A percentile compares a stretch with the other conserved stretches of the same genome.
phyloP scores from a whole-genome alignment of 2,329 filamentous ascomycete species.

The Sporothrix phasma region DNA sequence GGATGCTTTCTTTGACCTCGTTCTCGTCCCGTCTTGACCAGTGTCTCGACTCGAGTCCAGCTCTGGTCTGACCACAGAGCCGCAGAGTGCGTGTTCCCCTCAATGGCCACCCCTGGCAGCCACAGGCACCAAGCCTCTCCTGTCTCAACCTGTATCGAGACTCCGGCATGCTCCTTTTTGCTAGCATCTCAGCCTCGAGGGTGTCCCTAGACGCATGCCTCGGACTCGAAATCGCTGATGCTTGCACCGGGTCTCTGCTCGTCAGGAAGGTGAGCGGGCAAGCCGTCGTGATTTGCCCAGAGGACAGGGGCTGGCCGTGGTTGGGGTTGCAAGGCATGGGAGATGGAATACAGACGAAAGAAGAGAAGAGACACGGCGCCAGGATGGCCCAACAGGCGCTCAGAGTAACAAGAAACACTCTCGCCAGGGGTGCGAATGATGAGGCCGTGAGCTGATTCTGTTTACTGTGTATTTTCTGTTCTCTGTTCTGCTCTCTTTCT shows the following conservation, averaged over 20 bases:
- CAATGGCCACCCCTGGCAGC: background rate
- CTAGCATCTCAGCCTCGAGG: background rate
- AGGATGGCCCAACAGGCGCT: background rate
- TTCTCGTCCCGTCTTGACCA: background rate
- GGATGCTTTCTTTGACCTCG: background rate
- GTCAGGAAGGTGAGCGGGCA: background rate
- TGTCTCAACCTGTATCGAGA: background rate
- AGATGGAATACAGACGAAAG: background rate
- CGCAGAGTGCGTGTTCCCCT: background rate
- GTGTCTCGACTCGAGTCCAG: background rate
- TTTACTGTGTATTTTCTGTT: too few species aligned
- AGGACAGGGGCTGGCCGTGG: background rate
- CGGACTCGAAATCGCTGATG: constrained; percentile 3
- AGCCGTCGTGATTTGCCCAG: background rate
- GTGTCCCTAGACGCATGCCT: background rate
- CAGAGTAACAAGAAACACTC: background rate
- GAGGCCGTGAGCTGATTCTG: background rate
- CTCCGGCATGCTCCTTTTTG: background rate
- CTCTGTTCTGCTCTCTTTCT: background rate
- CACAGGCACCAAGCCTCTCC: background rate
- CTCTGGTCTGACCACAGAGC: background rate
- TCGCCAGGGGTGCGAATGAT: background rate
- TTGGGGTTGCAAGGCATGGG: background rate
- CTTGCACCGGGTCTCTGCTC: constrained; percentile 1
- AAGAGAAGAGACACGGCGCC: background rate